Conservation (phyloP, 768 basidiomycete species). For the Suillus plorans region DNA sequence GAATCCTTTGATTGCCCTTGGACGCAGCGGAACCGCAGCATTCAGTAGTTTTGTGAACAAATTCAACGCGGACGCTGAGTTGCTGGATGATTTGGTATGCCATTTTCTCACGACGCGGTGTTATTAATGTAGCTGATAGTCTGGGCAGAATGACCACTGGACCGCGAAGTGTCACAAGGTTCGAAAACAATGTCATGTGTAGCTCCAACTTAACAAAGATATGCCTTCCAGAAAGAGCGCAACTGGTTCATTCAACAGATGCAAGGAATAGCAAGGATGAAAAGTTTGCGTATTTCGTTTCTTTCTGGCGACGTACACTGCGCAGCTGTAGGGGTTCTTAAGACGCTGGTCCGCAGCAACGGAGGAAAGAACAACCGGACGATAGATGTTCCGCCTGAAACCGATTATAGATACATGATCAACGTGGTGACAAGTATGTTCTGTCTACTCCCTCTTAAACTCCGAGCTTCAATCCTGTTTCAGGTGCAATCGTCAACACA, state of each 20-base stretch:
- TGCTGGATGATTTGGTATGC: constrained; percentile 86
- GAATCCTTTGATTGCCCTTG: constrained; percentile 81
- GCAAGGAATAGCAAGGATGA: constrained; percentile 66
- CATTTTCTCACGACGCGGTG: not conserved
- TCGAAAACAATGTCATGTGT: constrained; percentile 2
- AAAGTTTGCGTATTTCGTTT: constrained; percentile 76
- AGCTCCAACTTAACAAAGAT: constrained; percentile 2
- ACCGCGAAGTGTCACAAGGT: constrained; percentile 81
- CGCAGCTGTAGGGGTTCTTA: constrained; percentile 78
- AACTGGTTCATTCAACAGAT: constrained; percentile 84
- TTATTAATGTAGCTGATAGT: not conserved
- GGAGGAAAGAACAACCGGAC: constrained; percentile 46
- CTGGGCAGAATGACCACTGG: constrained; percentile 84
- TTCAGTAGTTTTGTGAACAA: constrained; percentile 83
- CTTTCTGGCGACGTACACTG: constrained; percentile 94
- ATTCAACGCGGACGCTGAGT: constrained; percentile 89
- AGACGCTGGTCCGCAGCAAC: constrained; percentile 47
- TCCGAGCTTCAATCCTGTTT: not conserved
- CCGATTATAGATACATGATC: constrained; percentile 87
- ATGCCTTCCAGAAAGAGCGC: constrained; percentile 70
- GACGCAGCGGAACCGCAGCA: constrained; percentile 63
- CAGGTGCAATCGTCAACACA: constrained; percentile 93
- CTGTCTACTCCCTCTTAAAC: not conserved
- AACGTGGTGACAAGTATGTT: constrained; percentile 77
- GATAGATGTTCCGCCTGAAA: constrained; percentile 42